These are phyloP conservation scores for Pseudocohnilembus persalinus DNA, from an alignment of 169 alveolate species.

Conservation along the genomic window DNA sequence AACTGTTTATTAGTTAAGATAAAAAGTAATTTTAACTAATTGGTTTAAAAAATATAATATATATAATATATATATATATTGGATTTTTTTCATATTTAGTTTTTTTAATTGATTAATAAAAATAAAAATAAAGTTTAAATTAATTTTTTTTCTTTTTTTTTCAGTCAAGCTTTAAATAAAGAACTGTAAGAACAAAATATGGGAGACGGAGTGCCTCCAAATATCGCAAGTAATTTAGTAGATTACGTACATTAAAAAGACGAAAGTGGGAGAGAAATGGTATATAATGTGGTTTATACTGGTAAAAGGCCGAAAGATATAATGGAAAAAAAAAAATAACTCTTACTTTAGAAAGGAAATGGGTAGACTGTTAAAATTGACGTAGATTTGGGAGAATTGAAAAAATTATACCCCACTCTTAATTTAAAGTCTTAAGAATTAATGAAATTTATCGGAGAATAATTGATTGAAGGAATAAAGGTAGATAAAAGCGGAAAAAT, in stretches of 20 bases:
- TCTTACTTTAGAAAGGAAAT: background rate
- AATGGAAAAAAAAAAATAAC: background rate
- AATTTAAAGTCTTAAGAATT: background rate
- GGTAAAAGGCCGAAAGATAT: conserved; percentile 13
- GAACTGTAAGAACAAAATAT: background rate
- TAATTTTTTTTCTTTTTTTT: too few relatives aligned
- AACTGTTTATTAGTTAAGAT: too few relatives aligned
- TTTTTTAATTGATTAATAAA: background rate
- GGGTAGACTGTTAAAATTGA: background rate
- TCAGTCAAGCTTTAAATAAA: too few relatives aligned
- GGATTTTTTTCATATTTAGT: too few relatives aligned
- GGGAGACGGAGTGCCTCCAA: background rate
- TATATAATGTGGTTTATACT: conserved; percentile 18
- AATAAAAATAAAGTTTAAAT: background rate
- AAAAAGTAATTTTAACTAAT: too few relatives aligned
- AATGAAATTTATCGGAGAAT: conserved; percentile 21
- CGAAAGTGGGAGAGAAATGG: background rate
- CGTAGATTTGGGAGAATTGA: conserved; percentile 10
- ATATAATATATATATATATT: too few relatives aligned
- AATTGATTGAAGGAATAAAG: conserved; percentile 21
- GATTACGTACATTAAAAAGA: conserved; percentile 5
- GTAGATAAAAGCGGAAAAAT: background rate
- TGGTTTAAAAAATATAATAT: too few relatives aligned
- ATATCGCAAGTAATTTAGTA: conserved; percentile 1
- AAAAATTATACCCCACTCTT: conserved; percentile 17